These are phyloP conservation scores for Akanthomyces dipterigenus DNA, from an alignment of 2,329 filamentous ascomycete genomes.

Conservation along the genomic window DNA sequence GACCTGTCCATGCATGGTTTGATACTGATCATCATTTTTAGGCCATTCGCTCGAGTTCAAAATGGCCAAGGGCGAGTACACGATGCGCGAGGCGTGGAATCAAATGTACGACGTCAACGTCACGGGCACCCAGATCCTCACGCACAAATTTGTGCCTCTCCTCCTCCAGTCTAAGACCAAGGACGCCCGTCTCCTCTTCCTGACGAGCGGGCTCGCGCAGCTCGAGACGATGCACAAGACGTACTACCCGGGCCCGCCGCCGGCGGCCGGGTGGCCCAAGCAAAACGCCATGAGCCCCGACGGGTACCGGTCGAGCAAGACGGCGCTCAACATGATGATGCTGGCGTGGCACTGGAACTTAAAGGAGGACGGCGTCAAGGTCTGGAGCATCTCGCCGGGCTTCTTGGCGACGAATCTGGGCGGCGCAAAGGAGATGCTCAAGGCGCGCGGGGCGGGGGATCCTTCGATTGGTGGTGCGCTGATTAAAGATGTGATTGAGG, in stretches of 20 bases:
- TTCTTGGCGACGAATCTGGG: slow-evolving; percentile 34
- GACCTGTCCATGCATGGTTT: neutral
- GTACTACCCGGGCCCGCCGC: slow-evolving; percentile 15
- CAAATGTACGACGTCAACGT: slow-evolving; percentile 41
- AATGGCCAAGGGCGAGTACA: slow-evolving; percentile 16
- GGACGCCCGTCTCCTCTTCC: slow-evolving; percentile 39
- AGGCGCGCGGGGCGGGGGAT: slow-evolving; percentile 24
- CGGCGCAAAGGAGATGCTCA: slow-evolving; percentile 18
- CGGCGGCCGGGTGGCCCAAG: slow-evolving; percentile 34
- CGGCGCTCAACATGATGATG: slow-evolving; percentile 43
- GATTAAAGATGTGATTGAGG: slow-evolving; percentile 33
- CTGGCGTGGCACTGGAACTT: slow-evolving; percentile 34
- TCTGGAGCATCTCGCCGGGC: slow-evolving; percentile 33
- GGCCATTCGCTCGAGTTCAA: slow-evolving; percentile 34
- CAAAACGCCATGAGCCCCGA: slow-evolving; percentile 7
- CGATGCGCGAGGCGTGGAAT: slow-evolving; percentile 34
- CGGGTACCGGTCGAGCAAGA: slow-evolving; percentile 35
- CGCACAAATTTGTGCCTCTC: slow-evolving; percentile 34
- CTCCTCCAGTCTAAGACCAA: slow-evolving; percentile 28
- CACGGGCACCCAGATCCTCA: slow-evolving; percentile 30
- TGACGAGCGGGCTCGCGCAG: slow-evolving; percentile 36
- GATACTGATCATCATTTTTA: slow-evolving; percentile 5
- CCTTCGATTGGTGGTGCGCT: slow-evolving; percentile 29
- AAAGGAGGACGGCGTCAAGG: slow-evolving; percentile 34
- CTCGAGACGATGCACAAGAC: slow-evolving; percentile 19